Base-by-base conservation (phyloP, 2,329 filamentous ascomycete genomes). In the Metarhizium robertsii region DNA sequence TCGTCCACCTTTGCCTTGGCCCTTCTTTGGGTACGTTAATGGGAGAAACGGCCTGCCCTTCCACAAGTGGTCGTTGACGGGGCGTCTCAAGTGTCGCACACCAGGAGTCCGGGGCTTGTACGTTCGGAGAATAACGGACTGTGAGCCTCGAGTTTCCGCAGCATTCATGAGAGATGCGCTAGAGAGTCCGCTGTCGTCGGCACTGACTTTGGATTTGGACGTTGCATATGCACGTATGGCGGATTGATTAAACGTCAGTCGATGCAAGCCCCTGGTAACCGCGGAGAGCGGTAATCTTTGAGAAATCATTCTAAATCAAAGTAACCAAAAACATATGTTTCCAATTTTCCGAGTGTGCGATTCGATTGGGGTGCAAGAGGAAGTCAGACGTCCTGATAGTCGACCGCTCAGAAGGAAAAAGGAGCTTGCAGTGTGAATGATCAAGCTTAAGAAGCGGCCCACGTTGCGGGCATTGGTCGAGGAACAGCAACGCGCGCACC, bases 61-160 rank as follows among this genome's bases (percentile, higher is more conserved):
- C 90, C 90, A 97, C 49, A 99, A 76, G 71, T 99, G 94, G 66
- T 96, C 91, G 73, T 97, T 97, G 73, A 96, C 86, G 14, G 94
- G 91, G 47, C 94, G 84, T 70, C 87, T 88, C 61, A 99, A 77
- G 81, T 99, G 94, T 66, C 94, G 86, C 57, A 95, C 73, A 80
- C 94, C 94, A 13, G 92, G 92, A 1, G 94, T 96, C 64, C 90
- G 85, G 40, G 94, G 94, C 71, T 89, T 97, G 73, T 96, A 99
- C 54, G 88, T 94, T 64, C 90, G 85, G 70, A 97, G 69, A 48
- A 79, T 73, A 16, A 75, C 71, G 16, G 74, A 68, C 45, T 75
- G 66, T 10, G 62, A 61, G 18, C 60, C 62, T 4, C 61, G 59
- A 18, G 60, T 63, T 45, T 67, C 65, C 20, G 56, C 52, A n/a